Percentiles rank a stretch among this genome's conserved stretches.
These are phyloP conservation scores for Dorcoceras hygrometricum DNA, from an alignment of 257 asterid genomes.

Conservation along the genomic window DNA sequence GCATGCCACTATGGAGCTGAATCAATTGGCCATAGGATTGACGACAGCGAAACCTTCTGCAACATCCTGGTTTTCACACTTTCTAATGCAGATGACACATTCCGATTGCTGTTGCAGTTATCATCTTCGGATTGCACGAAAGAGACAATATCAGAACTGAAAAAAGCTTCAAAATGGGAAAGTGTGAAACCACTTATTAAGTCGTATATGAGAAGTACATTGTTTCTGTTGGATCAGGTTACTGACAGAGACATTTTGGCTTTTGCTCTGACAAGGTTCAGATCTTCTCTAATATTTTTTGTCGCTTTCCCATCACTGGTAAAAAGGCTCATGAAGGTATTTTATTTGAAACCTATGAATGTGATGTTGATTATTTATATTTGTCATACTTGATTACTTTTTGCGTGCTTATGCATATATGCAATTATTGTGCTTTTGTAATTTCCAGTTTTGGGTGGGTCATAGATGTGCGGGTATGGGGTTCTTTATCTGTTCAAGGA, in stretches of 20 bases:
- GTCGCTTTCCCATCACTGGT: conserved; percentile 69
- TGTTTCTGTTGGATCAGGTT: conserved; percentile 75
- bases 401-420: neutral
- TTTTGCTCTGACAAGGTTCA: conserved; percentile 60
- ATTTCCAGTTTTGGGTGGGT: neutral
- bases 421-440: neutral
- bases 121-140: conserved; percentile 50
- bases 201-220: conserved; percentile 77
- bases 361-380: neutral
- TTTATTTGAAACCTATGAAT: conserved; percentile 2
- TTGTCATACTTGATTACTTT: neutral
- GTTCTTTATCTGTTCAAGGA: conserved; percentile 2
- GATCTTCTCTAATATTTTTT: conserved; percentile 63
- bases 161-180: conserved; percentile 60
- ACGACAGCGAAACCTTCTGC: conserved; percentile 66
- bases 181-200: conserved; percentile 59
- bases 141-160: conserved; percentile 50
- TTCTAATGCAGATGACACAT: conserved; percentile 62
- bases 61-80: conserved; percentile 54
- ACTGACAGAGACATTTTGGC: conserved; percentile 71
- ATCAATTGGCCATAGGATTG: conserved; percentile 52
- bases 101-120: conserved; percentile 57
- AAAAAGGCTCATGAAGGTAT: conserved; percentile 73
- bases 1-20: conserved; percentile 87
- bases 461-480: neutral